A percentile compares a stretch with the other conserved stretches of the same genome.
These are phyloP conservation scores for Coccomyxa sp. DNA, from an alignment of 139 green algal genomes.

Conservation along the genomic window DNA sequence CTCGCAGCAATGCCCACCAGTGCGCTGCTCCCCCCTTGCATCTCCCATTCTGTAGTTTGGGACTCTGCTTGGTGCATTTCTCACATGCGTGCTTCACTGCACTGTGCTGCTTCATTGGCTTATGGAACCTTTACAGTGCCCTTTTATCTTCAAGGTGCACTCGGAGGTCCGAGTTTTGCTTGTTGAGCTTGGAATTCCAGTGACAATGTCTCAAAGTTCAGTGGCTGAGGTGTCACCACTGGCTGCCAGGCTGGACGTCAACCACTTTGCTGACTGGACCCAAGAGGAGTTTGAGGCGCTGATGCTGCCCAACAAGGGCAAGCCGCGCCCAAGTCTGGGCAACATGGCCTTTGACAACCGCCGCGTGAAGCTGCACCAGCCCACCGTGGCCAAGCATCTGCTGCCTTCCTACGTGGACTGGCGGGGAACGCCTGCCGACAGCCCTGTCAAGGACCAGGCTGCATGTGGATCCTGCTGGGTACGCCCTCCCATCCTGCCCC, in stretches of 20 bases:
- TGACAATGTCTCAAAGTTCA: no score
- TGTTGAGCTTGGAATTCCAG: no score
- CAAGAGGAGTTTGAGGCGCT: conserved; percentile 35
- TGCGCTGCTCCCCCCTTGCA: background rate
- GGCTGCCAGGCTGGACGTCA: conserved; percentile 27
- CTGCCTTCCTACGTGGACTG: conserved; percentile 40
- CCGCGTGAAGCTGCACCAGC: background rate
- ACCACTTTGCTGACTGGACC: conserved; percentile 49
- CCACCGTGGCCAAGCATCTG: conserved; percentile 21
- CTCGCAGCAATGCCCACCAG: background rate
- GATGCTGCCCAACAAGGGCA: conserved; percentile 21
- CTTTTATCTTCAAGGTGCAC: no score
- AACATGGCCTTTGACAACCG: background rate
- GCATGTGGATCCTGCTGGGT: conserved; percentile 53
- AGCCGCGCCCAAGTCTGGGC: background rate
- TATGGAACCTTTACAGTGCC: no score
- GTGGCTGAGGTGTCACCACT: no score
- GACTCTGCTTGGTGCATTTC: no score
- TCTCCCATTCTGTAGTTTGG: background rate
- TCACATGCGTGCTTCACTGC: no score
- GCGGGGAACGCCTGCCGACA: conserved; percentile 36
- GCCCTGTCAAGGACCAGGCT: conserved; percentile 59
- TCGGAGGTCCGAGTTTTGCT: no score
- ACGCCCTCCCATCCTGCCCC: background rate
- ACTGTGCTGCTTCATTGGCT: no score